Base-by-base conservation (phyloP, 306 rosid species). In the Cicer cuneatum region DNA sequence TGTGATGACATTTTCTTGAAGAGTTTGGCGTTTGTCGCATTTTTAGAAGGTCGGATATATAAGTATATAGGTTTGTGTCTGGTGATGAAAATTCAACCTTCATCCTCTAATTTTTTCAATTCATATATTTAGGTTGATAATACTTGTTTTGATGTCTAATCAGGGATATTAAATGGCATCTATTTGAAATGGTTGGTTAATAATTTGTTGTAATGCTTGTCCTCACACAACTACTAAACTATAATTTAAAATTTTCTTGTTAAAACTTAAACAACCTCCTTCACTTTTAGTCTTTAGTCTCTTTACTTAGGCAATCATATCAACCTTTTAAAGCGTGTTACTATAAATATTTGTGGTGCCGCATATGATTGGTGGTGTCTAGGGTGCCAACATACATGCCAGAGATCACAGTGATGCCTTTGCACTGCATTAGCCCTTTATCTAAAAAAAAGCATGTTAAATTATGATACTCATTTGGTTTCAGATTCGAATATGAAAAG, bases 401-500 rank as follows among this genome's bases (percentile, higher is more conserved):
- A 29, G 35, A 29, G 35, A 29, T 29, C 35, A 29, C 35, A 29
- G 35, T 4, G 5, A 29, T 4, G 5, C 35, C 35, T 29, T 29
- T 29, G 35, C 35, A 29, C 35, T 29, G 35, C 35, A 29, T 29
- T 29, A 29, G 35, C 35, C 35, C 5, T 29, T 29, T 29, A 29
- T 29, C 35, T 29, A 0, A 29, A 29, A 29, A 29, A 29, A 29
- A 2, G 5, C 64, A 14, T 45, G 62, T 71, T 73, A 46, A 14
- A 46, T 40, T 58, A 12, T 59, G 12, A 9, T 46, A 37, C 53
- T 46, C 71, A 18, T 69, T 67, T 69, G 52, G 66, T 19, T 61
- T 79, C 18, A 68, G 43, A 35, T 73, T 56, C 75, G 71, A 58
- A 58, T n/a, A 3, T 52, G 67, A 29, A 12, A 74, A 82, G 7